Evolutionary conservation across 176 grass and related monocot species (phyloP).

Genomic region (Eragrostis nindensis): DNA sequence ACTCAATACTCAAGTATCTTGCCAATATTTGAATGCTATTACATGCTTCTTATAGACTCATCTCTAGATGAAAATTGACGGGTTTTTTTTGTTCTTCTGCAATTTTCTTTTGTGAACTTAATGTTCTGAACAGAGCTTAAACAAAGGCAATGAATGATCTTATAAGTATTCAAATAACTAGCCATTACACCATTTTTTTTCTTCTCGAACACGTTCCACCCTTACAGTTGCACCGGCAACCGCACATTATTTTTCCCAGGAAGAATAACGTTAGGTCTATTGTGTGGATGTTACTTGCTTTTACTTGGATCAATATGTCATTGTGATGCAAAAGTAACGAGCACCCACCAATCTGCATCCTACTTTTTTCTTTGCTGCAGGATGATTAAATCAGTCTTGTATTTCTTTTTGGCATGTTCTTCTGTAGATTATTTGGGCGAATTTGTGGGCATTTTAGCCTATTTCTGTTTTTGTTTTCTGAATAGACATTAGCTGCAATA

Average conservation of each 20-base stretch:
- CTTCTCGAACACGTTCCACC: no score
- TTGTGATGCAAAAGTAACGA: slow-evolving; percentile 7
- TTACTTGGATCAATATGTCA: neutral
- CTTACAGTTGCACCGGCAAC: neutral
- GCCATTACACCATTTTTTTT: no score
- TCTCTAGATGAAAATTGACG: neutral
- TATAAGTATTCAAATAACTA: neutral
- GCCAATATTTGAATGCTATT: slow-evolving; percentile 20
- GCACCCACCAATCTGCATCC: neutral
- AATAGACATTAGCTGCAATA: neutral
- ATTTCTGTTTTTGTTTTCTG: neutral
- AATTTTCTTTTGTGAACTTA: neutral
- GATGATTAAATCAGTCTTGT: neutral
- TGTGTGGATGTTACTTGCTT: neutral
- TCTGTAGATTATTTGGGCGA: neutral
- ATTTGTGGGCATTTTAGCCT: neutral
- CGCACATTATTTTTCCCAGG: neutral
- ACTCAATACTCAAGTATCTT: neutral
- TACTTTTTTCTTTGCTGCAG: neutral
- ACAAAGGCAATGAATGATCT: neutral
- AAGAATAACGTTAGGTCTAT: neutral
- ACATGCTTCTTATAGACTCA: slow-evolving; percentile 9
- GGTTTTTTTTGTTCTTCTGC: neutral
- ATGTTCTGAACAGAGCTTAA: neutral
- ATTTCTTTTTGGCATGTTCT: neutral